phyloP scores from a whole-genome alignment of 352 stramenopile species.

The Phytophthora tentaculata region DNA sequence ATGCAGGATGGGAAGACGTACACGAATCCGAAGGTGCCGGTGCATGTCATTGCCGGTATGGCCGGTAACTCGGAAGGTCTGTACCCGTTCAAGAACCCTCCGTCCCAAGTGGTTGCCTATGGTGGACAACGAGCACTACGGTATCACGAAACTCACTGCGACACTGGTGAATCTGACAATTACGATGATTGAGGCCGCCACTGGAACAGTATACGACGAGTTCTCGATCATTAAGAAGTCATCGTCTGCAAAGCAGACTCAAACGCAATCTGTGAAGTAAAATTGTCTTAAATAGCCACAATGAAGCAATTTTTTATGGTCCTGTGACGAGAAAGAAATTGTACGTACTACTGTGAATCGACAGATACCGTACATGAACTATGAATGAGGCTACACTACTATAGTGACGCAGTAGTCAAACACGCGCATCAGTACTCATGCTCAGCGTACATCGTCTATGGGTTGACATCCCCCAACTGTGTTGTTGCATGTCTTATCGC shows the following conservation, averaged over 20 bases:
- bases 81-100: constrained; percentile 33
- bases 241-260: not conserved
- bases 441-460: no score
- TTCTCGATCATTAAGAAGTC: constrained; percentile 48
- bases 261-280: constrained; percentile 13
- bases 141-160: constrained; percentile 43
- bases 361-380: not conserved
- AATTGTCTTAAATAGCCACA: constrained; percentile 3
- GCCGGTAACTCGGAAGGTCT: constrained; percentile 47
- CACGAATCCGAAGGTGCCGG: constrained; percentile 51
- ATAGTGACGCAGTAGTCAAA: no score
- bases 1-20: constrained; percentile 49
- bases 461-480: no score
- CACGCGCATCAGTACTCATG: no score
- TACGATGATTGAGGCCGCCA: constrained; percentile 38
- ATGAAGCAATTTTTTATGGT: not conserved
- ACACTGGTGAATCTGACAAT: constrained; percentile 40
- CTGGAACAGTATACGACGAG: constrained; percentile 36
- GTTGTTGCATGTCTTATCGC: no score
- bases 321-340: no score
- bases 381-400: no score
- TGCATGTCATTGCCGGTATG: constrained; percentile 55
- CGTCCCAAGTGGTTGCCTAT: constrained; percentile 40
- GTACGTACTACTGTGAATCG: no score
- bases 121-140: constrained; percentile 44